Base-by-base conservation (phyloP, 306 rosid species). In the Phaseolus lunatus region DNA sequence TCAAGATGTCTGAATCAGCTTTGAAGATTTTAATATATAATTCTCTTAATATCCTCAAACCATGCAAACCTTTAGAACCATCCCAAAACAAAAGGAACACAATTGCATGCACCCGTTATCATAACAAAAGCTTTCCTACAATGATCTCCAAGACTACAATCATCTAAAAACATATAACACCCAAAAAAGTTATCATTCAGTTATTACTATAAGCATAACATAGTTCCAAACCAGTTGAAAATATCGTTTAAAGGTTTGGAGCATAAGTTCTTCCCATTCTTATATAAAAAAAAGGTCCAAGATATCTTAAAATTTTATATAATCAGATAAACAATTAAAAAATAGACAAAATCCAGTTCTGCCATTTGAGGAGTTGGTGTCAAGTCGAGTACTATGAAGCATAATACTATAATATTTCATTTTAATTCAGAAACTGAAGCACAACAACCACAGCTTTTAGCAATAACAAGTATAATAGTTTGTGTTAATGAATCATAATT, bases 381-480 rank as follows among this genome's bases (percentile, higher is more conserved):
- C 24, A 37, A 41, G 45, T 35, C 24, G 26, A 41, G 75, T 16
- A 56, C 23, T 43, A 47, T 23, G 44, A 66, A 53, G n/a, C 47
- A 73, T 33, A 64, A 12, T 54, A n/a, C n/a, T 8, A 64, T 64
- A 50, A 23, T 37, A 35, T 69, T 41, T 44, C 76, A 43, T 58
- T 44, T 70, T 62, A 73, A 27, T 53, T 39, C 20, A 71, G 27
- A 3, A 5, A 72, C 18, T 26, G 67, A 50, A 53, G 58, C 67
- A 59, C 35, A 57, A 22, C n/a, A 78, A 56, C 10, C 43, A 16
- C 33, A 29, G 52, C 7, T 43, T 3, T 77, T 29, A 57, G 23
- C 16, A 58, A 8, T 16, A 37, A 10, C 2, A 31, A 18, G 44
- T 73, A 24, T 4, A 90, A 66, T 84, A 87, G 84, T 61, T 92